These are phyloP conservation scores for Candida coquimbonensis DNA, from an alignment of 805 yeast species.

Conservation along the genomic window DNA sequence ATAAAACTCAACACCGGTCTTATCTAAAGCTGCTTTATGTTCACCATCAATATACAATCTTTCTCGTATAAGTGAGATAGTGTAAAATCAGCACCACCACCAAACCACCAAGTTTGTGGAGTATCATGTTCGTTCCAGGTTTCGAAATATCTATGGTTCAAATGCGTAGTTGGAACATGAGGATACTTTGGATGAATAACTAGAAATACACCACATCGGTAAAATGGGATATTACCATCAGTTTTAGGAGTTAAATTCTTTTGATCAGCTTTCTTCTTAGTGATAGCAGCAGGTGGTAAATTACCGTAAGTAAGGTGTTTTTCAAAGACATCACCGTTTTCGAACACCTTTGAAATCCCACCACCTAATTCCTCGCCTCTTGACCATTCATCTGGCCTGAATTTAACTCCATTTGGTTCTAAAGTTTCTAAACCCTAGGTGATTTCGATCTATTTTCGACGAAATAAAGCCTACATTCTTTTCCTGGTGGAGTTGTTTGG, in stretches of 20 bases:
- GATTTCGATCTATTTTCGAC: constrained; percentile 75
- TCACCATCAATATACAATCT: constrained; percentile 62
- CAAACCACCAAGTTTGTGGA: constrained; percentile 99
- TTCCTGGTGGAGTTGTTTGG: constrained; percentile 48
- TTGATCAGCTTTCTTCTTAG: constrained; percentile 86
- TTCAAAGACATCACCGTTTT: constrained; percentile 83
- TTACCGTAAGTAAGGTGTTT: constrained; percentile 84
- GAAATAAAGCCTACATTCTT: constrained; percentile 78
- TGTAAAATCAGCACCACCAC: constrained; percentile 96
- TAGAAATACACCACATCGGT: constrained; percentile 90
- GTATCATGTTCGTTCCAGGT: no score
- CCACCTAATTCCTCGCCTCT: constrained; percentile 85
- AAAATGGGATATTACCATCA: constrained; percentile 57
- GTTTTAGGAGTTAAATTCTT: constrained; percentile 48
- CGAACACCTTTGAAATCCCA: constrained; percentile 82
- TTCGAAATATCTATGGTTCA: constrained; percentile 93
- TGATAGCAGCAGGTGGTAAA: constrained; percentile 79
- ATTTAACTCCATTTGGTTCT: constrained; percentile 47
- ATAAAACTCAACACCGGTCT: constrained; percentile 60
- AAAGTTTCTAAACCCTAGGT: constrained; percentile 56
- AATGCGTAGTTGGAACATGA: constrained; percentile 93
- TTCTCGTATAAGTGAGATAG: constrained; percentile 86
- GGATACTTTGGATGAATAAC: constrained; percentile 94
- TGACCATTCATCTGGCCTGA: constrained; percentile 75
- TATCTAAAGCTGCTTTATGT: constrained; percentile 83